These are phyloP conservation scores for Omphalotus olearius DNA, from an alignment of 1,284 basidiomycete species.

Conservation along the genomic window DNA sequence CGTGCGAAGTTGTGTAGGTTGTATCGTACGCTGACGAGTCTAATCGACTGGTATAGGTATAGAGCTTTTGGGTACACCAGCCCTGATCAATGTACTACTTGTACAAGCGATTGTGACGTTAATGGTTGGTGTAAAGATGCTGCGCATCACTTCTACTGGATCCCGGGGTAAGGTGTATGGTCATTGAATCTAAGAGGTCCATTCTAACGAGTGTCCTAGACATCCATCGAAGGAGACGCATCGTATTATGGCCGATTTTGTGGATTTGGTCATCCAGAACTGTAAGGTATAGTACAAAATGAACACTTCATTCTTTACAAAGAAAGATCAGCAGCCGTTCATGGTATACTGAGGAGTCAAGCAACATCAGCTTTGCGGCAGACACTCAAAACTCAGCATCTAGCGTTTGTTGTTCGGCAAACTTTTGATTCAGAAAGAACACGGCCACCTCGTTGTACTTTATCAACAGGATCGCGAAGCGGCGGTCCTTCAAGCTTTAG, in stretches of 20 bases:
- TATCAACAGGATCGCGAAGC: no score
- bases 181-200: neutral
- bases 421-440: no score
- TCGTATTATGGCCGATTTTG: constrained; percentile 41
- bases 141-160: constrained; percentile 39
- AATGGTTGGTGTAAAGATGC: constrained; percentile 27
- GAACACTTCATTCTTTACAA: no score
- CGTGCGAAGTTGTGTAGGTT: neutral
- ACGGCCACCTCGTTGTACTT: no score
- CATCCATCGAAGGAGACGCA: constrained; percentile 37
- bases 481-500: no score
- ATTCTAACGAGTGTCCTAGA: constrained; percentile 19
- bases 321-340: no score
- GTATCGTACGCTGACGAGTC: neutral
- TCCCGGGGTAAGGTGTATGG: constrained; percentile 27
- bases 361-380: no score
- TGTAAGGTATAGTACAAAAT: neutral
- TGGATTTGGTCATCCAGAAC: constrained; percentile 26
- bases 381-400: no score
- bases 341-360: no score
- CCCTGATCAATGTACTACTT: constrained; percentile 21
- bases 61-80: constrained; percentile 34
- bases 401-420: no score
- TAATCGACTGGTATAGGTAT: constrained; percentile 17
- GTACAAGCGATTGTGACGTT: constrained; percentile 12